These are phyloP conservation scores for Aureobasidium leucospermi DNA, from an alignment of 2,329 filamentous ascomycete genomes.

Conservation along the genomic window DNA sequence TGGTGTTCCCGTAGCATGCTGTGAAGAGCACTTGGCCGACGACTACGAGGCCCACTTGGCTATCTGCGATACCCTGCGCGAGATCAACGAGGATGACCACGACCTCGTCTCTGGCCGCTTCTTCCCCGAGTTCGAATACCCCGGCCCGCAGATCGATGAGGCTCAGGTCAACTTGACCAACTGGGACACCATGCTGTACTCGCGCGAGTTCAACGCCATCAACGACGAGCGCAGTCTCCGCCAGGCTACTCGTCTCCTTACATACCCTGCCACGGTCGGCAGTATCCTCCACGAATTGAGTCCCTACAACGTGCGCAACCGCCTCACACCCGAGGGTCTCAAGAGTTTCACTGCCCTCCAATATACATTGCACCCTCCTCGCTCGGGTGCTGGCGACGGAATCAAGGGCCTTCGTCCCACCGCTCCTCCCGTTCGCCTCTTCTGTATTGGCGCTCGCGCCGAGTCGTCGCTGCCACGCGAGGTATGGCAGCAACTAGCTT, in stretches of 20 bases:
- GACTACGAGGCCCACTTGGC: constrained; percentile 90
- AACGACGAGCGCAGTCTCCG: constrained; percentile 86
- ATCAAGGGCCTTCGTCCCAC: constrained; percentile 76
- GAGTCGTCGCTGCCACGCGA: constrained; percentile 92
- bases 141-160: constrained; percentile 82
- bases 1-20: constrained; percentile 88
- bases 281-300: constrained; percentile 92
- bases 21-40: constrained; percentile 88
- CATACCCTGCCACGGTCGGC: constrained; percentile 85
- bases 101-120: constrained; percentile 83
- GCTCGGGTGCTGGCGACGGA: constrained; percentile 62
- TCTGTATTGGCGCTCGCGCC: constrained; percentile 90
- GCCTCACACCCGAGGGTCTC: constrained; percentile 78
- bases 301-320: constrained; percentile 76
- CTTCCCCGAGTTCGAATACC: constrained; percentile 91
- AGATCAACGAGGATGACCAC: constrained; percentile 98
- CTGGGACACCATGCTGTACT: constrained; percentile 96
- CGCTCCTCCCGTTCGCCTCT: constrained; percentile 82
- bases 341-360: constrained; percentile 86
- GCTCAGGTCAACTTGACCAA: constrained; percentile 94
- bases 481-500: constrained; percentile 88
- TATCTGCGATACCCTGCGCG: constrained; percentile 80
- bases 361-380: constrained; percentile 87
- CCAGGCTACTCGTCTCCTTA: constrained; percentile 86
- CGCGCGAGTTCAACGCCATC: constrained; percentile 81